Evolutionary conservation across 2,329 filamentous ascomycete genomes (phyloP), one percentile per base, ranked within the genome.

Genomic region (Truncatella angustata): DNA sequence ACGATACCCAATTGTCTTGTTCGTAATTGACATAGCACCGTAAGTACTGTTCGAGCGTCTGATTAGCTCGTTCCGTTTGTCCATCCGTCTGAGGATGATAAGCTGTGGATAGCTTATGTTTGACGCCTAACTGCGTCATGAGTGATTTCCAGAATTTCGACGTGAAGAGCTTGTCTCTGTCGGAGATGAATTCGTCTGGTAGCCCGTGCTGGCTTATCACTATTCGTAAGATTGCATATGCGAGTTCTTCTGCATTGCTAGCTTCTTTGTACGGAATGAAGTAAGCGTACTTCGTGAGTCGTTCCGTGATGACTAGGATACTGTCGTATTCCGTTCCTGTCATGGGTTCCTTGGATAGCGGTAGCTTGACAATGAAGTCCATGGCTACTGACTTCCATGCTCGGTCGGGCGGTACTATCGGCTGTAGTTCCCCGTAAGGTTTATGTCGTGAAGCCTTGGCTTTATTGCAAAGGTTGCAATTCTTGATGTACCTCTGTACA

Each of bases 91-190:
- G 26, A 4, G 49, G 52, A 28, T 55, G 16, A 16, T 40, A 16
- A 56, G 70, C n/a, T 11, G 10, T 5, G 30, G 62, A 5, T 69
- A 57, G 63, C 5, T 48, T 39, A 30, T 12, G 12, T 62, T 58
- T 6, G 53, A 5, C 3, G 58, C n/a, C 4, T 47, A 52, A 16
- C 5, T 24, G 4, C 11, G 3, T 16, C 43, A 20, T 47, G 5
- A 46, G n/a, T 14, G 18, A 37, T 52, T 42, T 44, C 7, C 6
- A 52, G 32, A 21, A 16, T 39, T 30, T 47, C 35, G 34, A 43
- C 24, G 26, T 47, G 20, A 53, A 30, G 12, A 47, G 18, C 44
- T 47, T 47, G 4, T 47, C 26, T 36, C 10, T 30, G 9, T 47
- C 42, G 21, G 42, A 45, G 7, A 28, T 26, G 42, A 45, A 16